A percentile compares a stretch with the other conserved stretches of the same genome.
These are phyloP conservation scores for Coemansia sp. DNA, from an alignment of 192 early-diverging fungal genomes.

Conservation along the genomic window DNA sequence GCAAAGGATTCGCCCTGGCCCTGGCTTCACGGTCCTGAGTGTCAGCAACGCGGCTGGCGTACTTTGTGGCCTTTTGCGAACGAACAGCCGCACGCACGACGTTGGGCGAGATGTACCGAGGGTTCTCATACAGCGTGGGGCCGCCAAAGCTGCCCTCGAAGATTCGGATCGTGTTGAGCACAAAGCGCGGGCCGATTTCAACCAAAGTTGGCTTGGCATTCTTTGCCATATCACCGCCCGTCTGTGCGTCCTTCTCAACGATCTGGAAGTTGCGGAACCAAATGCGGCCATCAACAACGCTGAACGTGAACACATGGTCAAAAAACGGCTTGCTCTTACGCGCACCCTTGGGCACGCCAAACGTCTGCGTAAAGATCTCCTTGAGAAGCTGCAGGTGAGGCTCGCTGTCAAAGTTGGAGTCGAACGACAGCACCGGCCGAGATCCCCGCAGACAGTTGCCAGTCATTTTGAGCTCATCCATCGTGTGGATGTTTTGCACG, in stretches of 20 bases:
- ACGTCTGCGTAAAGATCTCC: slow-evolving; percentile 91
- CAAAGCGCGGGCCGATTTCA: slow-evolving; percentile 98
- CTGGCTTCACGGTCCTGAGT: slow-evolving; percentile 27
- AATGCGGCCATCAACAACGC: slow-evolving; percentile 82
- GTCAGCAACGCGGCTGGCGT: slow-evolving; percentile 27
- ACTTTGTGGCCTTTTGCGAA: slow-evolving; percentile 32
- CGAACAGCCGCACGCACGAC: slow-evolving; percentile 41
- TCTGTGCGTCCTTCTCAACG: slow-evolving; percentile 65
- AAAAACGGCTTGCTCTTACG: slow-evolving; percentile 95
- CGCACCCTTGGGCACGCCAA: slow-evolving; percentile 84
- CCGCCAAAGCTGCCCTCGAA: slow-evolving; percentile 97
- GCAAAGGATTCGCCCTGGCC: slow-evolving; percentile 36
- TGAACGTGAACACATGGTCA: slow-evolving; percentile 92
- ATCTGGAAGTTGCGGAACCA: slow-evolving; percentile 99
- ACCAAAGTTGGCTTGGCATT: slow-evolving; percentile 76
- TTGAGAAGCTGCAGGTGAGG: slow-evolving; percentile 88
- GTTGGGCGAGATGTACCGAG: slow-evolving; percentile 79
- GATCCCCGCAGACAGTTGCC: slow-evolving; percentile 98
- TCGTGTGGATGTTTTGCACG: slow-evolving; percentile 97
- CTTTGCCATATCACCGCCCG: slow-evolving; percentile 56
- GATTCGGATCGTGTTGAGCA: slow-evolving; percentile 86
- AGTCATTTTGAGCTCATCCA: slow-evolving; percentile 98
- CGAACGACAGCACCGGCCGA: slow-evolving; percentile 93
- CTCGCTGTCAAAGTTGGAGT: slow-evolving; percentile 84
- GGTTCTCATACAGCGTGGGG: slow-evolving; percentile 88